Conservation (phyloP, 2,329 filamentous ascomycete genomes). For the Diaporthe longicolla region DNA sequence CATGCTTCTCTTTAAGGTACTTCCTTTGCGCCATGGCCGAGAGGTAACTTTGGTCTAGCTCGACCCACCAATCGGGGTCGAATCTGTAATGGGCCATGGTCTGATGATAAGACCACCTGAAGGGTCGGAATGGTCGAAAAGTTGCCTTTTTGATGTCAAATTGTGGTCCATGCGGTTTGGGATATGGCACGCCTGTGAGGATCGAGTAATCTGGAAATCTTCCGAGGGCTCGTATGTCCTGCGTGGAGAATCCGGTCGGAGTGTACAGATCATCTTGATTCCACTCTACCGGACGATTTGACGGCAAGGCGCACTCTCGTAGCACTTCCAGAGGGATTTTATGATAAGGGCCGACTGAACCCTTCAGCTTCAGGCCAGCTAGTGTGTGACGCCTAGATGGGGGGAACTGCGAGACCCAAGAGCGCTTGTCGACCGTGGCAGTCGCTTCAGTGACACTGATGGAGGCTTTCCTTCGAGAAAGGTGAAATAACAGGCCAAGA, state of each 20-base stretch:
- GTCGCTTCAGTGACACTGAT: not conserved
- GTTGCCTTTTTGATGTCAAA: slow-evolving; percentile 79
- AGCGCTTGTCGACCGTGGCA: slow-evolving; percentile 13
- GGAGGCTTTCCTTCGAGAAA: slow-evolving; percentile 14
- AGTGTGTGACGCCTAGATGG: slow-evolving; percentile 39
- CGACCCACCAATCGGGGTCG: slow-evolving; percentile 90
- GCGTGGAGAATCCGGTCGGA: slow-evolving; percentile 76
- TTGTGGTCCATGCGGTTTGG: slow-evolving; percentile 67
- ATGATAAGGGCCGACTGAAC: slow-evolving; percentile 18
- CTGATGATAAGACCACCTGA: slow-evolving; percentile 89
- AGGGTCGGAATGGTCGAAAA: slow-evolving; percentile 83
- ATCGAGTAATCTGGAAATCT: slow-evolving; percentile 85
- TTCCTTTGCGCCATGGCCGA: slow-evolving; percentile 78
- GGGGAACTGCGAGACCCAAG: slow-evolving; percentile 40
- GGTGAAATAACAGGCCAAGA: slow-evolving; percentile 24
- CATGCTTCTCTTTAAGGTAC: slow-evolving; percentile 73
- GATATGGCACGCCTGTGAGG: slow-evolving; percentile 81
- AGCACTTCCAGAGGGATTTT: slow-evolving; percentile 34
- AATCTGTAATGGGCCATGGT: slow-evolving; percentile 89
- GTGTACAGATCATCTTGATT: slow-evolving; percentile 45
- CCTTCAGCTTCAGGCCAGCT: slow-evolving; percentile 36
- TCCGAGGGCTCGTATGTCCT: slow-evolving; percentile 78
- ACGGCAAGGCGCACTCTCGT: slow-evolving; percentile 48
- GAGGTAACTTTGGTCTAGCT: slow-evolving; percentile 82
- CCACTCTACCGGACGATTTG: slow-evolving; percentile 41